Conservation (phyloP, 1,284 basidiomycete species). For the Boletus sp. region DNA sequence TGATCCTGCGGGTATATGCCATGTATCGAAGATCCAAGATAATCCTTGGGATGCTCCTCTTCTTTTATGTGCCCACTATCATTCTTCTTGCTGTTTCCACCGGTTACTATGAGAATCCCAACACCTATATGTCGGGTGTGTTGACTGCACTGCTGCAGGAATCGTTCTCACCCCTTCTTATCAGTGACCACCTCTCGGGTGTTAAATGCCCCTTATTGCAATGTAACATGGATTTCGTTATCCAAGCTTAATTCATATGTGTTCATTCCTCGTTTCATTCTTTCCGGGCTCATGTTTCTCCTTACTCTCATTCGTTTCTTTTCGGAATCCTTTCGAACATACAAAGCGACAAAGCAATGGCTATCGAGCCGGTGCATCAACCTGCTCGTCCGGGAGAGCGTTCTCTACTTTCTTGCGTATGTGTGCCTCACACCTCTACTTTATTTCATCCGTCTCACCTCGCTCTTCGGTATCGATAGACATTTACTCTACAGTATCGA, state of each 20-base stretch:
- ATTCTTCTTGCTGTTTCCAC: not conserved
- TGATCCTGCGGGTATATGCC: not conserved
- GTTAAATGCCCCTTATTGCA: not conserved
- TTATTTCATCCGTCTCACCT: not conserved
- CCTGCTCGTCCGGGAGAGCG: constrained; percentile 12
- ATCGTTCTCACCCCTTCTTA: not conserved
- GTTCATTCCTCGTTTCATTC: not conserved
- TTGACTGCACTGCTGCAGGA: not conserved
- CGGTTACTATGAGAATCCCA: not conserved
- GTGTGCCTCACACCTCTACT: not conserved
- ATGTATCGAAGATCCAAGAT: not conserved
- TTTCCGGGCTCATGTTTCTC: not conserved
- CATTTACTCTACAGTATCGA: not conserved
- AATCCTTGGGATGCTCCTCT: not conserved
- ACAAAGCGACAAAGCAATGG: not conserved
- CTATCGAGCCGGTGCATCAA: not conserved
- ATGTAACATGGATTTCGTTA: not conserved
- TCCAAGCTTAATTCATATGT: not conserved
- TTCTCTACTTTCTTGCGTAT: constrained; percentile 18
- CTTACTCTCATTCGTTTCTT: not conserved
- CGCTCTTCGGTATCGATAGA: not conserved
- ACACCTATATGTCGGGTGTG: not conserved
- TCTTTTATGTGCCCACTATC: not conserved
- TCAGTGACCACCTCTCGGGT: not conserved
- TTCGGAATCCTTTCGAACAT: not conserved